These are phyloP conservation scores for Pachyrhizus erosus DNA, from an alignment of 306 rosid genomes.

Conservation along the genomic window DNA sequence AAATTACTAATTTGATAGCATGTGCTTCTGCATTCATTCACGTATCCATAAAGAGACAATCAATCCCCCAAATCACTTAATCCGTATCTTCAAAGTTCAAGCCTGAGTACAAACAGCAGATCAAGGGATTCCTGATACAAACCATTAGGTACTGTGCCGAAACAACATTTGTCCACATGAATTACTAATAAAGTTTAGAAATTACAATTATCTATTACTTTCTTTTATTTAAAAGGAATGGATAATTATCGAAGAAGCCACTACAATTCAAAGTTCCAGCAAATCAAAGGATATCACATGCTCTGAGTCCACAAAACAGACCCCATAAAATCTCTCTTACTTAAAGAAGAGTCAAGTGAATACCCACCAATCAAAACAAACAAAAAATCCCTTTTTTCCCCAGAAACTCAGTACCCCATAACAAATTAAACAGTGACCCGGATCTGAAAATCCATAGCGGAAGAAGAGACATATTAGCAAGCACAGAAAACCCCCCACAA, in stretches of 20 bases:
- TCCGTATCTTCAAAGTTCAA: constrained; percentile 5
- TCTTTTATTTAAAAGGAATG: background rate
- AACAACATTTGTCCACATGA: background rate
- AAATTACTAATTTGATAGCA: background rate
- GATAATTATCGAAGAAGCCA: background rate
- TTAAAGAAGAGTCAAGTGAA: background rate
- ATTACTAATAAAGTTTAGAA: background rate
- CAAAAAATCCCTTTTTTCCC: background rate
- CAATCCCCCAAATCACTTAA: background rate
- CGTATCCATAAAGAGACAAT: constrained; percentile 4
- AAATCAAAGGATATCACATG: background rate
- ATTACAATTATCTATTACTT: background rate
- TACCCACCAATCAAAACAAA: constrained; percentile 6
- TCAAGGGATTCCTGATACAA: constrained; percentile 1
- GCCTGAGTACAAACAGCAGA: background rate
- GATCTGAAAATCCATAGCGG: constrained; percentile 19
- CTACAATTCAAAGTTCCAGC: constrained; percentile 15
- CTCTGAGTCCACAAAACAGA: background rate
- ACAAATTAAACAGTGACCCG: constrained; percentile 4
- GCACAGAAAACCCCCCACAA: background rate
- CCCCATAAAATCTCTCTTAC: background rate
- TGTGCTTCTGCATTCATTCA: background rate
- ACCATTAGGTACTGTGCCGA: background rate
- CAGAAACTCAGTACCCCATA: background rate
- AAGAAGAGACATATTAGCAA: background rate